Evolutionary conservation across 1,284 basidiomycete species (phyloP).

Genomic region (Puccinia novopanici): DNA sequence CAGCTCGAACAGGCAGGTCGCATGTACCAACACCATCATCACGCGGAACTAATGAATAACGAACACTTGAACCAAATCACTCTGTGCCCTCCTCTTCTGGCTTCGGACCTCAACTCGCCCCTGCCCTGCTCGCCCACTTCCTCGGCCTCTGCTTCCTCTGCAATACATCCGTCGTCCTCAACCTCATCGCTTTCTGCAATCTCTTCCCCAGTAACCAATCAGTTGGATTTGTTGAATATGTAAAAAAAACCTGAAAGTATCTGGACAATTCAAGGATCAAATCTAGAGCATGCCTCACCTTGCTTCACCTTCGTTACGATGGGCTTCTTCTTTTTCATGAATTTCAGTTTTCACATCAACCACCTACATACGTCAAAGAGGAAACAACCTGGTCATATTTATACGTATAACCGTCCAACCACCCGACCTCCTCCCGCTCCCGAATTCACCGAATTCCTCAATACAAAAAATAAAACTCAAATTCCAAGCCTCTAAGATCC

Average conservation of each 20-base stretch:
- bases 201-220: not conserved
- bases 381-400: not conserved
- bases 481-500: not conserved
- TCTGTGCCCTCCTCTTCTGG: constrained; percentile 2
- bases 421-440: not conserved
- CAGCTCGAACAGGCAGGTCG: not conserved
- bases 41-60: constrained; percentile 12
- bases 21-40: constrained; percentile 18
- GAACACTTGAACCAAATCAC: constrained; percentile 26
- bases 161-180: constrained; percentile 10
- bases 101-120: constrained; percentile 15
- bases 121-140: constrained; percentile 10
- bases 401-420: not conserved
- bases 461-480: not conserved
- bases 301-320: not conserved
- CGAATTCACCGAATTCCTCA: not conserved
- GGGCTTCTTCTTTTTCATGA: not conserved
- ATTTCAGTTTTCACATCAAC: not conserved
- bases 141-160: not conserved
- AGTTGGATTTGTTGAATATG: constrained; percentile 25
- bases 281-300: not conserved
- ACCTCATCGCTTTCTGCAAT: not conserved
- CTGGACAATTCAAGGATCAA: constrained; percentile 11
- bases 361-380: not conserved
- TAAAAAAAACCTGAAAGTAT: not conserved